Evolutionary conservation across 805 yeast genomes (phyloP), one percentile per base, ranked within the genome.

Genomic region (Torulaspora gathmanii): DNA sequence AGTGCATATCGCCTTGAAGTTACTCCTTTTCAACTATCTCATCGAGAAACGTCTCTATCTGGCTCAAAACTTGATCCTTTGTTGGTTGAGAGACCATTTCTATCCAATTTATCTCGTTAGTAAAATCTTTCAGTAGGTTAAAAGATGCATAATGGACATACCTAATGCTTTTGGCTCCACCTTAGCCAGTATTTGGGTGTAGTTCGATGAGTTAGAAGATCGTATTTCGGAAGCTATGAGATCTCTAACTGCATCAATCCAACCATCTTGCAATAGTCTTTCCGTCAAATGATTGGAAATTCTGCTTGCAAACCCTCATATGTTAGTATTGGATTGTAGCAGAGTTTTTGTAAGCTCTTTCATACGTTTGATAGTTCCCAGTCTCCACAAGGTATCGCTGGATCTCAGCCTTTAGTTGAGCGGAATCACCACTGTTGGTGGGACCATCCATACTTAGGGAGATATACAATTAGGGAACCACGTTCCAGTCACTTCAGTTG

Each of bases 241-340:
- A 31, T 73, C 75, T 37, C 78, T 72, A 22, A 90, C 80, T 44
- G 82, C 74, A 54, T 87, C 95, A 49, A 78, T 79, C 97, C 97
- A 90, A 5, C 96, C 96, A 1, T 83, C 74, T 58, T 85, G 84
- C 42, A 80, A 74, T 9, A 90, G 73, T 56, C 77, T 78, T 44
- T 81, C 73, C 54, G 79, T 79, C 47, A 90, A 67, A 38, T 74
- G 71, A 41, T 77, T 75, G 40, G 83, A 80, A 44, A 87, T 83
- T 52, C 75, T 69, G 30, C 9, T 30, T 2, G 15, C 20, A 12
- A 13, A 26, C 4, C 29, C n/a, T 11, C 16, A 20, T 13, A 33
- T n/a, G 35, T 22, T 36, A 45, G 42, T 40, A 43, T 37, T 31
- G 26, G 20, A 15, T 13, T 22, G 35, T 19, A 11, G 25, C 7